phyloP scores from a whole-genome alignment of 257 asterid genomes.

The Rauvolfia tetraphylla region DNA sequence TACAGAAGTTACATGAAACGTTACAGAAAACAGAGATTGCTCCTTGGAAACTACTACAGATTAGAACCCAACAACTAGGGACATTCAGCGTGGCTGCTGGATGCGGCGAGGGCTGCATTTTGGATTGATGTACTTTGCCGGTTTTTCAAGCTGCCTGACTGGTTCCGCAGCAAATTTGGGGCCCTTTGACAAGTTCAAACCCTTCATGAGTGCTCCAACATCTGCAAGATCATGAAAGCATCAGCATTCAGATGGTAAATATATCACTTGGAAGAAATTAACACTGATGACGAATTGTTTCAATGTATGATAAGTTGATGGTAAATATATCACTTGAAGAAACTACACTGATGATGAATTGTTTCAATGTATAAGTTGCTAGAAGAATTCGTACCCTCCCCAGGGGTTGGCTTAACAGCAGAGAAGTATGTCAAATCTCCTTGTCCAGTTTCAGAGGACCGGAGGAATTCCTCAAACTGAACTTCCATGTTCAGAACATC shows the following conservation, averaged over 20 bases:
- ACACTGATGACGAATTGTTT: no score
- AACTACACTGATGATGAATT: no score
- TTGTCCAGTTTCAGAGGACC: conserved; percentile 40
- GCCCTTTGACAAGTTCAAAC: conserved; percentile 33
- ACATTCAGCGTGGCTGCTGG: conserved; percentile 83
- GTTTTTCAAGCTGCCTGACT: conserved; percentile 58
- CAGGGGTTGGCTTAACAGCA: conserved; percentile 25
- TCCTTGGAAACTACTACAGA: conserved; percentile 19
- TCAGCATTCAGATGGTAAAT: neutral
- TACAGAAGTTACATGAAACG: conserved; percentile 49
- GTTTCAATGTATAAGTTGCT: neutral
- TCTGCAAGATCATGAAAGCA: conserved; percentile 19
- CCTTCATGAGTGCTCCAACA: conserved; percentile 41
- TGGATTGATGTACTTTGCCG: conserved; percentile 55
- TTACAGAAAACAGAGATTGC: conserved; percentile 20
- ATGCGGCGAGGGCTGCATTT: conserved; percentile 72
- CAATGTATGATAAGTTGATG: no score
- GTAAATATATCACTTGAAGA: no score
- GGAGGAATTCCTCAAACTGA: conserved; percentile 83
- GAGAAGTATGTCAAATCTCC: conserved; percentile 22
- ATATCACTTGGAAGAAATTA: no score
- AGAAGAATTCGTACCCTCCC: conserved; percentile 36
- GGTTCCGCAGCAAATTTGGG: conserved; percentile 36
- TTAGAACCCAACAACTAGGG: conserved; percentile 14
- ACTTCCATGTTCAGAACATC: conserved; percentile 79